Base-by-base conservation (phyloP, 2,329 filamentous ascomycete genomes). In the Ramichloridium luteum region DNA sequence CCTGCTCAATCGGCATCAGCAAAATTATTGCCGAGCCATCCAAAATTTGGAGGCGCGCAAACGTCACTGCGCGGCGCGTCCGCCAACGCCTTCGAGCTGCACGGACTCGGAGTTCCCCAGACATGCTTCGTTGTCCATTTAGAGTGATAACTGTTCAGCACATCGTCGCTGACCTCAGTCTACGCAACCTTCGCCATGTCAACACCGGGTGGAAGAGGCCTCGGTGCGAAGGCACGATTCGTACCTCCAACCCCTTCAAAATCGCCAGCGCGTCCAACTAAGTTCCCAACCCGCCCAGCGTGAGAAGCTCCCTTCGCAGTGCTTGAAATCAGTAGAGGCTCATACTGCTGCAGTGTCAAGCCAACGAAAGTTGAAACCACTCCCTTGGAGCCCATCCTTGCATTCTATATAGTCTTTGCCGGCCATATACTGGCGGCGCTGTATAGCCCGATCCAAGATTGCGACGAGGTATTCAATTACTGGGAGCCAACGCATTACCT, bases 391-490 rank as follows among this genome's bases (percentile, higher is more conserved):
- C 72, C 83, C 34, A 80, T 82, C 44, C 68, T 73, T 28, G 80
- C 80, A 9, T 92, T 94, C 55, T 90, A 80, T 51, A 58, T 83
- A 41, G 90, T 92, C 55, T 63, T 92, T 27, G 62, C 65, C 16
- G 77, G 80, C 43, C 84, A 84, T 51, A 44, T 80, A 12, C 48
- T 88, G 13, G 81, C 88, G 5, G 90, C 88, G 8, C 50, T 80
- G 17, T 88, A 78, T 54, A 77, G 85, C 2, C 90, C 90, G 0
- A 93, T 98, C 43, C 86, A 94, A 56, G 90, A 98, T 58, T 98
- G 90, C 55, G 90, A 98, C 49, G 90, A 98, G 63, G 88, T 88
- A 8, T 98, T 93, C 70, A 98, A 98, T 57, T 98, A 93, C 65
- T 98, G 88, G 85, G 90, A 98, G 50, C 88, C 90, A 0, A 76